phyloP scores from a whole-genome alignment of 2,329 filamentous ascomycete species.

The Thermothelomyces thermophilus region DNA sequence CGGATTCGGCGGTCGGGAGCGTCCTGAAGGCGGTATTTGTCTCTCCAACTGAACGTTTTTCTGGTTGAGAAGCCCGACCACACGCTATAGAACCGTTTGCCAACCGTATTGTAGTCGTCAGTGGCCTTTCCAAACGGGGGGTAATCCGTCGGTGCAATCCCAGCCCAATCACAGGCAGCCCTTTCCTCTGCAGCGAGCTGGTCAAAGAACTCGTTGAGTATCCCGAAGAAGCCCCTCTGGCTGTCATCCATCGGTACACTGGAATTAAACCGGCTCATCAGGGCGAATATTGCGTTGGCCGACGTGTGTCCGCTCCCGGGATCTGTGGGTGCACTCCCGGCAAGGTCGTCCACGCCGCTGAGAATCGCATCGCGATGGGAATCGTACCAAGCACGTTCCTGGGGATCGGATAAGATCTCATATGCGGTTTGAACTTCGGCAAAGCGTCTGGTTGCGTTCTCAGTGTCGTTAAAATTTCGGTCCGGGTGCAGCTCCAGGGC shows the following conservation, averaged over 20 bases:
- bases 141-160: conserved; percentile 56
- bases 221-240: conserved; percentile 77
- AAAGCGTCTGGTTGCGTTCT: conserved; percentile 76
- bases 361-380: conserved; percentile 84
- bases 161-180: conserved; percentile 64
- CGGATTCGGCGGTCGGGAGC: conserved; percentile 79
- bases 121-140: conserved; percentile 75
- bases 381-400: conserved; percentile 97
- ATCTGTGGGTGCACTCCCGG: conserved; percentile 32
- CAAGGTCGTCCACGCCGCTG: conserved; percentile 49
- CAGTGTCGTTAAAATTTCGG: conserved; percentile 80
- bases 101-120: conserved; percentile 68
- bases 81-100: conserved; percentile 70
- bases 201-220: conserved; percentile 69
- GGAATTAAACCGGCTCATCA: conserved; percentile 76
- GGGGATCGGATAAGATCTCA: conserved; percentile 89
- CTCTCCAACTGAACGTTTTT: conserved; percentile 86
- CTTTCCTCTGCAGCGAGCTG: conserved; percentile 75
- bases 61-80: conserved; percentile 79
- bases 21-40: conserved; percentile 74
- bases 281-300: conserved; percentile 66
- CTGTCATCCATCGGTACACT: conserved; percentile 74
- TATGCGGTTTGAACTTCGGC: conserved; percentile 91
- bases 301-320: conserved; percentile 67
- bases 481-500: conserved; percentile 93